Conservation (phyloP, 768 basidiomycete genomes). For the Trametes meyenii region DNA sequence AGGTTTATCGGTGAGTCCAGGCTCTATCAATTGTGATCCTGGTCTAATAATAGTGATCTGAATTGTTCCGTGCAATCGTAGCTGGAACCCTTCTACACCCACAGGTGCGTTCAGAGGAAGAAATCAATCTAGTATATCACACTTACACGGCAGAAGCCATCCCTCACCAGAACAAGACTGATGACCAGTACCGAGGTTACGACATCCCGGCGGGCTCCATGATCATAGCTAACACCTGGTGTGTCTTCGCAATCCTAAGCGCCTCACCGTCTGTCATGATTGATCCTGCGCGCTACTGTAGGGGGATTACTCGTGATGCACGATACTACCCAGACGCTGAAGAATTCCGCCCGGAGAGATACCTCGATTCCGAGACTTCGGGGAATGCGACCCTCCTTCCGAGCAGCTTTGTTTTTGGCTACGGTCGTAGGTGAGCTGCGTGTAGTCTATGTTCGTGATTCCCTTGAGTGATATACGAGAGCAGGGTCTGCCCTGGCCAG, state of each 20-base stretch:
- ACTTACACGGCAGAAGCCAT: constrained; percentile 22
- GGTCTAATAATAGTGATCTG: neutral
- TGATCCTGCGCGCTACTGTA: neutral
- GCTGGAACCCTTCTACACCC: constrained; percentile 12
- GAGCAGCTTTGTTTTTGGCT: too few relatives aligned
- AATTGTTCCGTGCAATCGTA: neutral
- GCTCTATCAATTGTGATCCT: neutral
- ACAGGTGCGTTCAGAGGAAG: constrained; percentile 3
- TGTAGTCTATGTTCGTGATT: too few relatives aligned
- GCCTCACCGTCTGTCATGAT: neutral
- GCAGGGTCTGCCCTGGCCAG: too few relatives aligned
- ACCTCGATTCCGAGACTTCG: too few relatives aligned
- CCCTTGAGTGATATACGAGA: too few relatives aligned
- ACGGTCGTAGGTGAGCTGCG: too few relatives aligned
- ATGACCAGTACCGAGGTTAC: constrained; percentile 33
- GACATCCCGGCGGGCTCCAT: constrained; percentile 32
- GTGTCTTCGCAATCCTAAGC: neutral
- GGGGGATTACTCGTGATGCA: constrained; percentile 31
- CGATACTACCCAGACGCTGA: constrained; percentile 44
- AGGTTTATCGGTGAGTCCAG: constrained; percentile 33
- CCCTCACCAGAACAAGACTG: constrained; percentile 24
- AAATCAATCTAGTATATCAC: neutral
- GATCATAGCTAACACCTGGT: constrained; percentile 30
- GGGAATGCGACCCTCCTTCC: too few relatives aligned
- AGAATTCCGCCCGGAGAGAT: constrained; percentile 50